Evolutionary conservation across 2,329 filamentous ascomycete species (phyloP).

Genomic region (Penicillium sp.): DNA sequence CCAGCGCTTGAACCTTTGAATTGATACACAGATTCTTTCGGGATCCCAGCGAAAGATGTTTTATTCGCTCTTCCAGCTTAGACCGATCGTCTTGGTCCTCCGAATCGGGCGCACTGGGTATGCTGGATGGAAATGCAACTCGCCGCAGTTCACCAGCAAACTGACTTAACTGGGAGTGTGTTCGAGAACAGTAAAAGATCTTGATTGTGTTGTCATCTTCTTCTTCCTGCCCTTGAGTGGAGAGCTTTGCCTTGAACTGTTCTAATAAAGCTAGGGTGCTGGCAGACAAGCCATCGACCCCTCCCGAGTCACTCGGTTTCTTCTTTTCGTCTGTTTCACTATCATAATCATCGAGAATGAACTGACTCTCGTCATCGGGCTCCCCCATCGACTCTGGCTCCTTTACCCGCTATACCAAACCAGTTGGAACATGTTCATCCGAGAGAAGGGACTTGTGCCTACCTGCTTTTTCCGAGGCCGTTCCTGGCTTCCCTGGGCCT

Average conservation of each 20-base stretch:
- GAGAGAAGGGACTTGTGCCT: constrained; percentile 5
- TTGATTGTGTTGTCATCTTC: constrained; percentile 66
- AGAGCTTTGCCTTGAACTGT: constrained; percentile 55
- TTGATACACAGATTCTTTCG: constrained; percentile 91
- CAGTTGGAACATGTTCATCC: not conserved
- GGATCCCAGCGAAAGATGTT: constrained; percentile 80
- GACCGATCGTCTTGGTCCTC: constrained; percentile 22
- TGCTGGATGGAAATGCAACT: constrained; percentile 72
- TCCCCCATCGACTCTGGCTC: constrained; percentile 13
- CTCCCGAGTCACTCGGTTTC: constrained; percentile 29
- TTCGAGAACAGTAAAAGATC: constrained; percentile 90
- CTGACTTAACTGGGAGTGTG: constrained; percentile 87
- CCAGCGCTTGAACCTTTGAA: constrained; percentile 70
- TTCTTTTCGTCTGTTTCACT: constrained; percentile 57
- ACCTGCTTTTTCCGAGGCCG: constrained; percentile 49
- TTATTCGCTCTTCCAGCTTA: constrained; percentile 62
- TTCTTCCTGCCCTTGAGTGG: constrained; percentile 40
- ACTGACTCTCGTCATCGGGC: constrained; percentile 63
- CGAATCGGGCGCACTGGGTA: constrained; percentile 50
- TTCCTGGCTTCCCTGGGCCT: constrained; percentile 52
- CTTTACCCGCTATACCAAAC: constrained; percentile 29
- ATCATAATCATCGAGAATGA: constrained; percentile 73
- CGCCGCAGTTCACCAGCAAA: constrained; percentile 81
- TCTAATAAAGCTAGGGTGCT: constrained; percentile 75
- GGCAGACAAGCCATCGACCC: constrained; percentile 60